These are phyloP conservation scores for Neoascochyta sp. DNA, from an alignment of 2,329 filamentous ascomycete genomes.

Conservation along the genomic window DNA sequence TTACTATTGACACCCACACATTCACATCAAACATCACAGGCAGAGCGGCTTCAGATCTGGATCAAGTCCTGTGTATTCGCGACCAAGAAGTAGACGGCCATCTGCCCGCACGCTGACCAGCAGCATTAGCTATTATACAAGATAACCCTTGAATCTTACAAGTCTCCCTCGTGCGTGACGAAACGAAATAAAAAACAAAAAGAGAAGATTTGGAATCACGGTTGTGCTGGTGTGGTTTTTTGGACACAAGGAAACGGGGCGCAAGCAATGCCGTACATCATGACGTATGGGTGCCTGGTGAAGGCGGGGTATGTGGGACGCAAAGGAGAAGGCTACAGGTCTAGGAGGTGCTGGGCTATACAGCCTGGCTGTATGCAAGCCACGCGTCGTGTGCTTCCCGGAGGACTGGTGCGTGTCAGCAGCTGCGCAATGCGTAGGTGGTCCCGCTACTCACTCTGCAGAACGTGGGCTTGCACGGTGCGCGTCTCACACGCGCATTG, in stretches of 20 bases:
- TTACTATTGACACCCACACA: too few relatives aligned
- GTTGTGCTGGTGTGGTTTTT: background rate
- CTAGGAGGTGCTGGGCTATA: constrained; percentile 4
- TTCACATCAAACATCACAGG: too few relatives aligned
- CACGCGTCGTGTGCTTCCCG: constrained; percentile 39
- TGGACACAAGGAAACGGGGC: constrained; percentile 2
- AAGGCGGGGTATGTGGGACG: constrained; percentile 6
- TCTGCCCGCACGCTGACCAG: constrained; percentile 9
- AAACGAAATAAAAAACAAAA: constrained; percentile 9
- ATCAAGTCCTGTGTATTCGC: too few relatives aligned
- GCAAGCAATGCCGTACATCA: constrained; percentile 3
- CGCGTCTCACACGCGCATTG: constrained; percentile 53
- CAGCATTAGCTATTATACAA: constrained; percentile 34
- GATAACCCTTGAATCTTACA: constrained; percentile 2
- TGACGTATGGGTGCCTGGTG: constrained; percentile 8
- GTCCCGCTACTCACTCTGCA: constrained; percentile 30
- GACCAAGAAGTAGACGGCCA: too few relatives aligned
- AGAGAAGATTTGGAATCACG: constrained; percentile 8
- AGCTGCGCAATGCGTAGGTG: background rate
- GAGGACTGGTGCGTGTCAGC: constrained; percentile 27
- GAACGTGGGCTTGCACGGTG: constrained; percentile 32
- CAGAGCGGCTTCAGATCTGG: too few relatives aligned
- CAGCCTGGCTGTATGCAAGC: constrained; percentile 30
- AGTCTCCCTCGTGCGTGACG: constrained; percentile 5
- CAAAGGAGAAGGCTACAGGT: constrained; percentile 4